These are phyloP conservation scores for Candida ponderosae DNA, from an alignment of 805 yeast genomes.

Conservation along the genomic window DNA sequence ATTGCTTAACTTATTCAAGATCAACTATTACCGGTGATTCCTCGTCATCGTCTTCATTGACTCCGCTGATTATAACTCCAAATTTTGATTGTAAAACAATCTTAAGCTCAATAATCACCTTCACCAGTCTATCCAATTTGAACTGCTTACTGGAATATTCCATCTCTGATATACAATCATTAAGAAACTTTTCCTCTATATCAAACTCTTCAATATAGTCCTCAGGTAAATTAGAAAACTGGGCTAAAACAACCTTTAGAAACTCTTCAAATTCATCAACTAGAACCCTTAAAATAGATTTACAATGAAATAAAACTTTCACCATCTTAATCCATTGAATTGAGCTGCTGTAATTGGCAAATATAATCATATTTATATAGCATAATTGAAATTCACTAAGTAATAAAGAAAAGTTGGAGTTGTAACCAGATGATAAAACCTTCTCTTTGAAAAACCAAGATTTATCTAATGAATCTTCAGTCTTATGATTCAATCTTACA, in stretches of 20 bases:
- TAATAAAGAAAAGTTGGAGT: slow-evolving; percentile 21
- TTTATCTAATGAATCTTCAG: slow-evolving; percentile 49
- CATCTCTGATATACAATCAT: slow-evolving; percentile 12
- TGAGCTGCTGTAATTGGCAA: slow-evolving; percentile 58
- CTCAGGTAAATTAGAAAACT: slow-evolving; percentile 32
- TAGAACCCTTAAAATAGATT: slow-evolving; percentile 10
- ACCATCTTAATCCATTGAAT: slow-evolving; percentile 55
- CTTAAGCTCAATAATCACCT: slow-evolving; percentile 7
- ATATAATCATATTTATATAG: slow-evolving; percentile 38
- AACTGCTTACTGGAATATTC: slow-evolving; percentile 18
- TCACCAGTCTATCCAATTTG: slow-evolving; percentile 11
- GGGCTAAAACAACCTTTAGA: slow-evolving; percentile 24
- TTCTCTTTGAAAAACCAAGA: slow-evolving; percentile 46
- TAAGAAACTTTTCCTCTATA: slow-evolving; percentile 13
- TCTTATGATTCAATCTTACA: slow-evolving; percentile 32
- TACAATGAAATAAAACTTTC: slow-evolving; percentile 32
- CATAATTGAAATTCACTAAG: slow-evolving; percentile 49
- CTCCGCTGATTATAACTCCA: slow-evolving; percentile 10
- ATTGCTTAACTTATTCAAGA: too few relatives aligned
- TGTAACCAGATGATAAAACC: slow-evolving; percentile 19
- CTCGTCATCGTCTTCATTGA: slow-evolving; percentile 15
- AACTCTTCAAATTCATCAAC: slow-evolving; percentile 21
- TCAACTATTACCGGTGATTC: slow-evolving; percentile 18
- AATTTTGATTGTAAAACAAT: slow-evolving; percentile 7
- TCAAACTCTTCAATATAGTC: slow-evolving; percentile 33